Evolutionary conservation across 169 alveolate species (phyloP).

Genomic region (Eimeria praecox): DNA sequence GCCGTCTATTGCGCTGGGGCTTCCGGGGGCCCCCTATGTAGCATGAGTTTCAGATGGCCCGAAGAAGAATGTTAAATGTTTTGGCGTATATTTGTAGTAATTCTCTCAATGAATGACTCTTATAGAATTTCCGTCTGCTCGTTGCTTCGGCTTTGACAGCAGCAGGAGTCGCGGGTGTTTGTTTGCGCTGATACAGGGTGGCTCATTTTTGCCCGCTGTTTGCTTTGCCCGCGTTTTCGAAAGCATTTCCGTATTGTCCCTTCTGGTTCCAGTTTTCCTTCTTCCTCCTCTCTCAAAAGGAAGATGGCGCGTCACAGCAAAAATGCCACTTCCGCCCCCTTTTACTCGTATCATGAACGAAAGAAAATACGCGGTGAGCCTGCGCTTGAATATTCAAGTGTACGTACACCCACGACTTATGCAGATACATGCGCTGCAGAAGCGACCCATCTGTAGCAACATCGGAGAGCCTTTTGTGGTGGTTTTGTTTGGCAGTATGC

Average conservation of each 20-base stretch:
- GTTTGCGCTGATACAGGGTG: background rate
- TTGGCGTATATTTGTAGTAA: background rate
- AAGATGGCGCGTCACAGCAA: slow-evolving; percentile 77
- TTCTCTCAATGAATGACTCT: background rate
- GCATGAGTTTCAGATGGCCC: background rate
- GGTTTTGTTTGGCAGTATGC: background rate
- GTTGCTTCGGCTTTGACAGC: background rate
- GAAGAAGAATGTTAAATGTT: background rate
- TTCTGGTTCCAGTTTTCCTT: background rate
- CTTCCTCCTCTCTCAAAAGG: background rate
- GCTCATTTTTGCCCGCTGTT: background rate
- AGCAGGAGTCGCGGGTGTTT: background rate
- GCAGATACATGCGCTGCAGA: background rate
- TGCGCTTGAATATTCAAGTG: background rate
- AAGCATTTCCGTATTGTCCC: background rate
- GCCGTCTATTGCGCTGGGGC: background rate
- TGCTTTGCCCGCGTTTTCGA: background rate
- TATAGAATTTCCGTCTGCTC: background rate
- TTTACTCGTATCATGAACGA: slow-evolving; percentile 75
- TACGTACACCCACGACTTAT: background rate
- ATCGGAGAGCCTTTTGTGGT: background rate
- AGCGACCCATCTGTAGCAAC: background rate
- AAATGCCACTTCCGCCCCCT: slow-evolving; percentile 74
- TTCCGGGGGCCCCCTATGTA: background rate
- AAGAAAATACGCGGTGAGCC: slow-evolving; percentile 69